Evolutionary conservation across 2,329 filamentous ascomycete species (phyloP), one percentile per base, ranked within the genome.

Genomic region (Xylariaceae sp.): DNA sequence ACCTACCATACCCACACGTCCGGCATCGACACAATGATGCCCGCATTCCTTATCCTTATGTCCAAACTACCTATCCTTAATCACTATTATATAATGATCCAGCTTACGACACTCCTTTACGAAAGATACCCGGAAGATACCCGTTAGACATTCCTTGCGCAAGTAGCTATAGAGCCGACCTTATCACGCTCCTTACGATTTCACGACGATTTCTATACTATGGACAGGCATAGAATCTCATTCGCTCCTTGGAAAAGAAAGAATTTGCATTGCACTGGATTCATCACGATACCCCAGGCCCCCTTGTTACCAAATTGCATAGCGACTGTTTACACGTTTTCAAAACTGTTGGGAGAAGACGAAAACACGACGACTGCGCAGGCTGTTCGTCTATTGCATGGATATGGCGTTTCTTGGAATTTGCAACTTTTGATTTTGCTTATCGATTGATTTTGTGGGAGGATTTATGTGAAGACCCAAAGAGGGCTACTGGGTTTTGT

Each of bases 231-330:
- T 62, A 64, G 58, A 62, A 64, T 64, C 57, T 64, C 56, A 61
- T 58, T 63, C 62, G 55, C 60, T 68, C 64, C 63, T 63, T 65
- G 41, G 37, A 55, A 57, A 55, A 47, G 53, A n/a, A n/a, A n/a
- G n/a, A n/a, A n/a, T n/a, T 54, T 57, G 56, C 57, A 61, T 57
- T 56, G 5, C 55, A 59, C 62, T 55, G 62, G 55, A 58, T 60
- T 58, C 55, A 57, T 51, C 50, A 60, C 47, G 61, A 66, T 64
- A 63, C 59, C 61, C 58, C 42, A 47, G 41, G 41, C 49, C 62
- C 58, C 68, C 64, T 64, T 69, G 45, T 70, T 67, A 53, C 69
- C 68, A 70, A 70, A 72, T 66, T 76, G 74, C 74, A 78, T 77
- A 76, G 74, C 75, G 73, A 72, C 71, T 74, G 68, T 71, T 70